A percentile compares a stretch with the other conserved stretches of the same genome.
phyloP scores from a whole-genome alignment of 1,139 yeast species.

The Taiozyma sp. region DNA sequence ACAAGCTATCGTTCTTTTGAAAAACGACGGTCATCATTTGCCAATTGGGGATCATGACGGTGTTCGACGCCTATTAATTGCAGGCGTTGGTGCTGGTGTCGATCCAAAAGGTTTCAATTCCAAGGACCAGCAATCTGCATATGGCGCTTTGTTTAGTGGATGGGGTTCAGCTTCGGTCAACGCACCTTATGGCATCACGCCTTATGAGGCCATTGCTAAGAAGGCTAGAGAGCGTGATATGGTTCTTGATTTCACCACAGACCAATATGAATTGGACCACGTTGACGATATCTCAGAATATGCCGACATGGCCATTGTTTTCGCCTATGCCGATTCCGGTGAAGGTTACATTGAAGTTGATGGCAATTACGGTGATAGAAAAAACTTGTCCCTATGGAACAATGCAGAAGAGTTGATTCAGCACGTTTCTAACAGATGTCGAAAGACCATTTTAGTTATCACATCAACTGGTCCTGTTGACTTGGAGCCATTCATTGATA shows the following conservation, averaged over 20 bases:
- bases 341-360: constrained; percentile 58
- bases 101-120: constrained; percentile 47
- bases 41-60: constrained; percentile 46
- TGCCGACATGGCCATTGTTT: constrained; percentile 49
- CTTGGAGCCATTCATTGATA: constrained; percentile 55
- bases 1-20: constrained; percentile 53
- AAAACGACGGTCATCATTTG: constrained; percentile 44
- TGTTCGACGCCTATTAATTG: constrained; percentile 39
- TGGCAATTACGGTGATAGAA: constrained; percentile 57
- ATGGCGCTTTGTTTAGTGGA: constrained; percentile 45
- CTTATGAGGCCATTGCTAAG: constrained; percentile 45
- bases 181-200: constrained; percentile 51
- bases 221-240: constrained; percentile 41
- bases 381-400: constrained; percentile 54
- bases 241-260: constrained; percentile 39
- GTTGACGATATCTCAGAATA: constrained; percentile 41
- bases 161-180: constrained; percentile 52
- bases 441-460: constrained; percentile 53
- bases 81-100: constrained; percentile 44
- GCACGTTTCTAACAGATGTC: constrained; percentile 42
- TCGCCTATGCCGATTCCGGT: constrained; percentile 51
- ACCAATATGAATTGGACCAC: constrained; percentile 41
- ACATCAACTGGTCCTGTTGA: constrained; percentile 58
- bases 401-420: constrained; percentile 53
- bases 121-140: constrained; percentile 43